Conservation (phyloP, 208 protist genomes). For the Trypanosoma caninum region DNA sequence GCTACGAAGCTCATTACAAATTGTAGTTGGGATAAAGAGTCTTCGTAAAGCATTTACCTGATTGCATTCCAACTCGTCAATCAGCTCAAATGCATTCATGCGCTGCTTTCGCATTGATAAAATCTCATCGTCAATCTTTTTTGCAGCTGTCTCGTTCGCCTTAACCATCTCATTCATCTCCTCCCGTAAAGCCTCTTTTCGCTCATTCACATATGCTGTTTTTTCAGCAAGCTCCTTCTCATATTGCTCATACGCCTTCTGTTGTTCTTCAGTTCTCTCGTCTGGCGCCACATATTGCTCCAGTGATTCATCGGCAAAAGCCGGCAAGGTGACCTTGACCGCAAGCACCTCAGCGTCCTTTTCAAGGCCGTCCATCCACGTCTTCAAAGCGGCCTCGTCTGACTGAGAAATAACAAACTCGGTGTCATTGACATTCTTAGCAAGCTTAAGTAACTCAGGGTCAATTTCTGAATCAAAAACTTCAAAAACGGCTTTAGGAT, state of each 20-base stretch:
- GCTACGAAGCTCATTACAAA: slow-evolving; percentile 25
- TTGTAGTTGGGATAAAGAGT: slow-evolving; percentile 34
- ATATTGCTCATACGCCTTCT: slow-evolving; percentile 65
- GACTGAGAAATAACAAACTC: slow-evolving; percentile 35
- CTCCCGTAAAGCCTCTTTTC: slow-evolving; percentile 51
- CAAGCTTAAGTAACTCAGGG: slow-evolving; percentile 46
- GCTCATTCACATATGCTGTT: slow-evolving; percentile 51
- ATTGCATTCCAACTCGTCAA: slow-evolving; percentile 69
- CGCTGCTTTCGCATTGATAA: slow-evolving; percentile 34
- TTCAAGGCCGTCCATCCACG: slow-evolving; percentile 92
- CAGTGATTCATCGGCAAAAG: slow-evolving; percentile 69
- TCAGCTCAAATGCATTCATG: slow-evolving; percentile 34
- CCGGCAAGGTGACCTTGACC: slow-evolving; percentile 58
- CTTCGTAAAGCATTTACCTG: slow-evolving; percentile 66
- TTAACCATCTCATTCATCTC: slow-evolving; percentile 67
- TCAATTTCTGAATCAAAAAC: slow-evolving; percentile 78
- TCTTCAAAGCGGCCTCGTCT: slow-evolving; percentile 73
- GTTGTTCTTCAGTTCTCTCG: slow-evolving; percentile 85
- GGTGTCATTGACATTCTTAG: slow-evolving; percentile 21
- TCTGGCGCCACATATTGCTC: slow-evolving; percentile 71
- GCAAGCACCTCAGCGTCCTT: slow-evolving; percentile 67
- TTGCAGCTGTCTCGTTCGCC: slow-evolving; percentile 34
- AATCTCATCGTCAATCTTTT: slow-evolving; percentile 52
- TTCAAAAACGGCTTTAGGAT: slow-evolving; percentile 59
- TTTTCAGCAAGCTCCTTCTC: slow-evolving; percentile 77